A percentile compares a stretch with the other conserved stretches of the same genome.
Conservation (phyloP, 2,329 filamentous ascomycete species). For the Xylariaceae sp. region DNA sequence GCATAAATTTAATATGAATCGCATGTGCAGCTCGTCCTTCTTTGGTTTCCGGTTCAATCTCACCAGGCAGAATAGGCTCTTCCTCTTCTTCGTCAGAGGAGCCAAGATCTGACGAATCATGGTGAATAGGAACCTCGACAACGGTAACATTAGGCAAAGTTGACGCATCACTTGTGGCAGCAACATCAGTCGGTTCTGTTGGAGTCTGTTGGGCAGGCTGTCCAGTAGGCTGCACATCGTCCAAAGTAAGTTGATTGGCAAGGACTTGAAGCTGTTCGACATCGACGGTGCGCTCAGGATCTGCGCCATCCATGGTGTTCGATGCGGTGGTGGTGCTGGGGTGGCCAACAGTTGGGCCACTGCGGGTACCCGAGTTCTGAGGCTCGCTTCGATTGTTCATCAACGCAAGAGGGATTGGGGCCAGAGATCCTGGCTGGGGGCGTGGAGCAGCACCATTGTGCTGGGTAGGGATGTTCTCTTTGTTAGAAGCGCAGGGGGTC, state of each 20-base stretch:
- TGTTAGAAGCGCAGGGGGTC: constrained; percentile 11
- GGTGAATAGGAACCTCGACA: constrained; percentile 24
- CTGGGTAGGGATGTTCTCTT: constrained; percentile 19
- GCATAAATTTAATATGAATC: constrained; percentile 63
- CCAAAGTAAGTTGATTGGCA: constrained; percentile 25
- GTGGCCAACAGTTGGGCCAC: constrained; percentile 14
- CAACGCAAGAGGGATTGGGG: constrained; percentile 20
- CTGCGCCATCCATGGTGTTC: constrained; percentile 14
- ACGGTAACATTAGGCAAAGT: constrained; percentile 26
- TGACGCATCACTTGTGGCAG: constrained; percentile 20
- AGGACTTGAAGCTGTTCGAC: constrained; percentile 19
- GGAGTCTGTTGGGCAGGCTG: constrained; percentile 14
- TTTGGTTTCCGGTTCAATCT: constrained; percentile 32
- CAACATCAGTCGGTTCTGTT: constrained; percentile 12
- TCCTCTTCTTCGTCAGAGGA: background rate
- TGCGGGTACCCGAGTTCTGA: constrained; percentile 32
- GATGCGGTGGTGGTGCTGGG: constrained; percentile 15
- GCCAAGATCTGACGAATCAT: constrained; percentile 1
- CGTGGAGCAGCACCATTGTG: constrained; percentile 10
- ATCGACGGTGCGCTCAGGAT: constrained; percentile 1
- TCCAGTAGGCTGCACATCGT: constrained; percentile 16
- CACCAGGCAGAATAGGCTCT: constrained; percentile 27
- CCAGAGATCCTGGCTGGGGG: constrained; percentile 13
- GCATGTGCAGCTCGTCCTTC: constrained; percentile 37
- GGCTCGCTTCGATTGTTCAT: constrained; percentile 20